A percentile compares a stretch with the other conserved stretches of the same genome.
Conservation (phyloP, 192 early-diverging fungal species). For the Podila verticillata region DNA sequence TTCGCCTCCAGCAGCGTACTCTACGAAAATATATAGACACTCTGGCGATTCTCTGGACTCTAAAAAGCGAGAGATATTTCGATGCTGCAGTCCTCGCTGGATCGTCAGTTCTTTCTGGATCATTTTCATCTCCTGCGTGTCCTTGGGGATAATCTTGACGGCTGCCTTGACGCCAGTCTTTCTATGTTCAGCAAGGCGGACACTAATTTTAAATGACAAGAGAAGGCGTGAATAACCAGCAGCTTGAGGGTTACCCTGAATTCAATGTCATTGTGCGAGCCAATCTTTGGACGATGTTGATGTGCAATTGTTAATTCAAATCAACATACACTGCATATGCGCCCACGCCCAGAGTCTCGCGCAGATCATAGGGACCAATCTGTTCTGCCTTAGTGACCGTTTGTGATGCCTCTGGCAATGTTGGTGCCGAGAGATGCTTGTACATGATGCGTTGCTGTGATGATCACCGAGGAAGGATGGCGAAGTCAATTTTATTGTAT, state of each 20-base stretch:
- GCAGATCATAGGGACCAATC: slow-evolving; percentile 44
- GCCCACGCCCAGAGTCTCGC: slow-evolving; percentile 47
- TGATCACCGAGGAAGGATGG: neutral
- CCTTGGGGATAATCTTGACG: slow-evolving; percentile 69
- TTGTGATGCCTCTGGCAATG: slow-evolving; percentile 43
- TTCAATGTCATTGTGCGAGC: too few species aligned
- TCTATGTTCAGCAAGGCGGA: slow-evolving; percentile 62
- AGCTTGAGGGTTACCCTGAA: neutral
- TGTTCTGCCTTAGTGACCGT: slow-evolving; percentile 39
- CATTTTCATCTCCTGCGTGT: slow-evolving; percentile 17
- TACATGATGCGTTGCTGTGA: slow-evolving; percentile 8
- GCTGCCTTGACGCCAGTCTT: slow-evolving; percentile 56
- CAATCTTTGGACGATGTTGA: too few species aligned
- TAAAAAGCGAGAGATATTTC: slow-evolving; percentile 66
- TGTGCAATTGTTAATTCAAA: too few species aligned
- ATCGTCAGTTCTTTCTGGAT: slow-evolving; percentile 67
- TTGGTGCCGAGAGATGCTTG: slow-evolving; percentile 44
- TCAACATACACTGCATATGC: slow-evolving; percentile 46
- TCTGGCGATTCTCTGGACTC: slow-evolving; percentile 60
- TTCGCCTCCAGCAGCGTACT: slow-evolving; percentile 75
- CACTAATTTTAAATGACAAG: slow-evolving; percentile 41
- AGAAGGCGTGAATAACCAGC: neutral
- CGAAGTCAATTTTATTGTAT: neutral
- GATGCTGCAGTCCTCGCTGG: slow-evolving; percentile 58
- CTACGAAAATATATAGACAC: slow-evolving; percentile 68